Evolutionary conservation across 768 basidiomycete genomes (phyloP).

Genomic region (Fistulinella prunicolor): DNA sequence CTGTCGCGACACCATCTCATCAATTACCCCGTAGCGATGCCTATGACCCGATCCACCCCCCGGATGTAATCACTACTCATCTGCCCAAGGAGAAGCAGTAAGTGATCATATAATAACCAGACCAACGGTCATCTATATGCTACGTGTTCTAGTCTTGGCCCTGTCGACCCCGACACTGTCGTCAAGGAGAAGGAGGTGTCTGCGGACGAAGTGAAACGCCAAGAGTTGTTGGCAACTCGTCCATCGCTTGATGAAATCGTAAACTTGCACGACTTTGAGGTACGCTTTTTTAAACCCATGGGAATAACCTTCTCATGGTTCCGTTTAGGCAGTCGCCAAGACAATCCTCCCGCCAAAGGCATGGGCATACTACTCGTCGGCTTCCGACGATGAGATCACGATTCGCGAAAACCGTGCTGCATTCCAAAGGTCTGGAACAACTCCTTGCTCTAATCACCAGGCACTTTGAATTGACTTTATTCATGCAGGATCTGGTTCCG

Average conservation of each 20-base stretch:
- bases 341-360: conserved; percentile 76
- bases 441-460: not conserved
- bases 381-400: conserved; percentile 90
- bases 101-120: conserved; percentile 14
- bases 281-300: conserved; percentile 19
- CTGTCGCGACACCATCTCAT: not conserved
- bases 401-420: conserved; percentile 83
- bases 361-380: conserved; percentile 93
- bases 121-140: not conserved
- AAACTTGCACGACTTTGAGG: conserved; percentile 93
- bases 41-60: conserved; percentile 87
- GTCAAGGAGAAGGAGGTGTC: conserved; percentile 61
- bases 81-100: conserved; percentile 83
- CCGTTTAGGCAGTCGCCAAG: conserved; percentile 68
- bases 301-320: not conserved
- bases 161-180: conserved; percentile 62
- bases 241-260: conserved; percentile 76
- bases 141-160: conserved; percentile 50
- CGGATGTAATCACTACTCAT: conserved; percentile 68
- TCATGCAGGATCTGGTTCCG: conserved; percentile 77
- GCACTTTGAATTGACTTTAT: not conserved
- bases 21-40: conserved; percentile 43
- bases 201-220: conserved; percentile 65
- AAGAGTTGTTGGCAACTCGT: conserved; percentile 53
- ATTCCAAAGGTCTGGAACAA: conserved; percentile 63